A percentile compares a stretch with the other conserved stretches of the same genome.
Conservation (phyloP, 441 rosid species). For the Adansonia gregorii region DNA sequence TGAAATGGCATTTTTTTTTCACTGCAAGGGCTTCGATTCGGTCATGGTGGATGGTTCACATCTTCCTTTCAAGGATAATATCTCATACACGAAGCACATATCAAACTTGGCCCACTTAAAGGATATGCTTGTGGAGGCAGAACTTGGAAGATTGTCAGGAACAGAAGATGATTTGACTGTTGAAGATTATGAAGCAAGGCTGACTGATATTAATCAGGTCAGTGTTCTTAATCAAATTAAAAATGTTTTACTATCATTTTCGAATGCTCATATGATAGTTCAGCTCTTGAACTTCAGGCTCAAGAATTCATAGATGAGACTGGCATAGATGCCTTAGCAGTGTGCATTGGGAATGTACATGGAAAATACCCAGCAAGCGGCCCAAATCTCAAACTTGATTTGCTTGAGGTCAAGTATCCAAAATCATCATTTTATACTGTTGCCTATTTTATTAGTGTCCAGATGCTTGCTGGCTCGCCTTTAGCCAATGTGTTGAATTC, state of each 20-base stretch:
- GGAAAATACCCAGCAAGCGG: conserved; percentile 94
- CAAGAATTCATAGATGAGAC: conserved; percentile 78
- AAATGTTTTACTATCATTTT: conserved; percentile 20
- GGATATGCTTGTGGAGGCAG: conserved; percentile 87
- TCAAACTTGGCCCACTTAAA: conserved; percentile 69
- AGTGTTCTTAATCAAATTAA: conserved; percentile 21
- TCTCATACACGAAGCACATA: conserved; percentile 69
- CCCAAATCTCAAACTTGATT: conserved; percentile 83
- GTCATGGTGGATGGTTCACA: conserved; percentile 97
- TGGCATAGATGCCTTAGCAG: conserved; percentile 92
- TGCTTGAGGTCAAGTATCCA: conserved; percentile 66
- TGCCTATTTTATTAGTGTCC: conserved; percentile 11
- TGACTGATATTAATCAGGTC: conserved; percentile 85
- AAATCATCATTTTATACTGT: conserved; percentile 6
- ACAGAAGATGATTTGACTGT: conserved; percentile 96
- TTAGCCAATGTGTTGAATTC: conserved; percentile 18
- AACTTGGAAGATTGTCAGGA: conserved; percentile 91
- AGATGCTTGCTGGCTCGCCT: not conserved
- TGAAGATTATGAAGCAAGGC: conserved; percentile 89
- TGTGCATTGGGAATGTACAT: conserved; percentile 95
- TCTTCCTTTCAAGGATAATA: conserved; percentile 79
- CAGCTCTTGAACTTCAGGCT: conserved; percentile 62
- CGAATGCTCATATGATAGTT: conserved; percentile 26
- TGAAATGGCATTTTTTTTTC: conserved; percentile 25
- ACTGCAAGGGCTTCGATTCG: conserved; percentile 79